Percentiles rank a stretch among this genome's conserved stretches.
Conservation (phyloP, 345 rosid genomes). For the Dimocarpus longan region DNA sequence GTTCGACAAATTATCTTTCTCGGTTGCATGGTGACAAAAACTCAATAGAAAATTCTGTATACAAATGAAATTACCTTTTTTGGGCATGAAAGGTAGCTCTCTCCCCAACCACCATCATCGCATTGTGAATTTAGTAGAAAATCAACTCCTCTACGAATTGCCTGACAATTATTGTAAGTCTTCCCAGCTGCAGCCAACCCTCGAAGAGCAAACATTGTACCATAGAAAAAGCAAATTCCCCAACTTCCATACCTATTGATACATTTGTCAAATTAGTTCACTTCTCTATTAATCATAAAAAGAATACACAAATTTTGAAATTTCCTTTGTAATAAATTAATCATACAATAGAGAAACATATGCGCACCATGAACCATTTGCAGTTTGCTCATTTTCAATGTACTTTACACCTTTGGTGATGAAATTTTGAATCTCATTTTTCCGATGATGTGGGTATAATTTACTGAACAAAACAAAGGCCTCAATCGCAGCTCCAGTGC, state of each 20-base stretch:
- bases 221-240: slow-evolving; percentile 49
- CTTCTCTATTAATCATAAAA: no score
- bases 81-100: slow-evolving; percentile 46
- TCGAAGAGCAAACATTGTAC: slow-evolving; percentile 43
- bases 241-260: slow-evolving; percentile 44
- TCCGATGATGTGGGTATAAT: slow-evolving; percentile 41
- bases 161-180: slow-evolving; percentile 31
- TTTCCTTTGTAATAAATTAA: no score
- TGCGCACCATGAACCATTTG: slow-evolving; percentile 56
- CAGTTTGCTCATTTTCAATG: slow-evolving; percentile 42
- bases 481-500: slow-evolving; percentile 55
- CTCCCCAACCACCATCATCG: slow-evolving; percentile 60
- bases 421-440: slow-evolving; percentile 41
- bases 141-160: slow-evolving; percentile 34
- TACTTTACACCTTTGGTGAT: slow-evolving; percentile 39
- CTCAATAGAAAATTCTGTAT: no score
- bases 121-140: slow-evolving; percentile 42
- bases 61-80: slow-evolving; percentile 26
- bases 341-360: no score
- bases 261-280: not conserved
- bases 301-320: no score
- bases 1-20: no score
- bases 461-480: slow-evolving; percentile 44
- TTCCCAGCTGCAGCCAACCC: slow-evolving; percentile 49
- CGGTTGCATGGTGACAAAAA: no score